phyloP scores from a whole-genome alignment of 306 rosid species.

The Dicorynia guianensis region DNA sequence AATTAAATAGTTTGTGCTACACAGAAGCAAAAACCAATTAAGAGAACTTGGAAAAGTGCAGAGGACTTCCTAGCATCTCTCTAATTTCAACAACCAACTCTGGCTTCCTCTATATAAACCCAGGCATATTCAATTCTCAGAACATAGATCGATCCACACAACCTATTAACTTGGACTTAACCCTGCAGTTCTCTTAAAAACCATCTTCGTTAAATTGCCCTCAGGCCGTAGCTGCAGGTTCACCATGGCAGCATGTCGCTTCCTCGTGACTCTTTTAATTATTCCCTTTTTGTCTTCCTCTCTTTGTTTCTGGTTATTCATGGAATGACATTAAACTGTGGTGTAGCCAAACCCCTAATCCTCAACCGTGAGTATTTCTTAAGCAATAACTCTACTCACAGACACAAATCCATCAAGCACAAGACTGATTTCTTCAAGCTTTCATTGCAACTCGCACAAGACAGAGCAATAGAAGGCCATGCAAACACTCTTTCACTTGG shows the following conservation, averaged over 20 bases:
- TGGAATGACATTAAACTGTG: conserved; percentile 42
- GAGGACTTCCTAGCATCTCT: too few species aligned
- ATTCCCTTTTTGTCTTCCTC: background rate
- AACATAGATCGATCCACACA: background rate
- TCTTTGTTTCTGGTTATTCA: conserved; percentile 22
- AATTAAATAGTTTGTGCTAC: too few species aligned
- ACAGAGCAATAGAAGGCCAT: conserved; percentile 51
- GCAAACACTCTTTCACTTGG: conserved; percentile 31
- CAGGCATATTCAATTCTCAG: background rate
- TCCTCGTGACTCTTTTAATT: background rate
- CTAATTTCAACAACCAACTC: background rate
- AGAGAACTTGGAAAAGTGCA: too few species aligned
- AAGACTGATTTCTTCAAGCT: conserved; percentile 58
- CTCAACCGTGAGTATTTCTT: conserved; percentile 52
- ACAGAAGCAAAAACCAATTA: too few species aligned
- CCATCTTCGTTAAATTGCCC: too few species aligned
- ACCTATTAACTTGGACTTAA: background rate
- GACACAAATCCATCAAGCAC: conserved; percentile 36
- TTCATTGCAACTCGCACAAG: conserved; percentile 52
- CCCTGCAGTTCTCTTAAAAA: background rate
- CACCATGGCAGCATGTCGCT: background rate
- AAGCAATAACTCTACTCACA: conserved; percentile 7
- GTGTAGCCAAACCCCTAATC: conserved; percentile 68
- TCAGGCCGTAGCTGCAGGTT: background rate
- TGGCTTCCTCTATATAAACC: background rate